These are phyloP conservation scores for Cordia subcordata DNA, from an alignment of 257 asterid genomes.

Conservation along the genomic window DNA sequence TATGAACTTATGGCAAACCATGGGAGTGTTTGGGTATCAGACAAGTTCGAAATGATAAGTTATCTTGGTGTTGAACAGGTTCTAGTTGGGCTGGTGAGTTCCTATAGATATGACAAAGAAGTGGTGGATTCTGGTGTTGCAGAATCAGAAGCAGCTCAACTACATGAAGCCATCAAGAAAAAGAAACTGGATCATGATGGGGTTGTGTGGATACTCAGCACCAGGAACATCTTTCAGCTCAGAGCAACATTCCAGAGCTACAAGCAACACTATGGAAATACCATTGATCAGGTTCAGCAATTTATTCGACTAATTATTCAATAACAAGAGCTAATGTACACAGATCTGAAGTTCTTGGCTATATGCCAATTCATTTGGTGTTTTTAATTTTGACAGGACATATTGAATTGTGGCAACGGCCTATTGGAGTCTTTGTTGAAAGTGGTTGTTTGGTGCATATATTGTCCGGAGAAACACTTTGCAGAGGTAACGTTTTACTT, in stretches of 20 bases:
- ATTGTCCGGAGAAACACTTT: slow-evolving; percentile 71
- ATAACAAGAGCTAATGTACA: neutral
- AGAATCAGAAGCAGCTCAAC: slow-evolving; percentile 52
- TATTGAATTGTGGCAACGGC: slow-evolving; percentile 47
- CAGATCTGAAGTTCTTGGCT: neutral
- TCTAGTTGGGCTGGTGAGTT: slow-evolving; percentile 56
- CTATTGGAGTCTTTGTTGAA: slow-evolving; percentile 42
- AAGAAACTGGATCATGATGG: slow-evolving; percentile 43
- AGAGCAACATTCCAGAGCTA: slow-evolving; percentile 59
- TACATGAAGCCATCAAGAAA: slow-evolving; percentile 40
- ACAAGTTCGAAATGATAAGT: too few relatives aligned
- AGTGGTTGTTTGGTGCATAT: slow-evolving; percentile 63
- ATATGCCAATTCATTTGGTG: slow-evolving; percentile 1
- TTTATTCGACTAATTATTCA: neutral
- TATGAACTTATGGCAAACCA: too few relatives aligned
- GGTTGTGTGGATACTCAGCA: slow-evolving; percentile 44
- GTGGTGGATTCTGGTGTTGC: slow-evolving; percentile 47
- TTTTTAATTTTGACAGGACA: slow-evolving; percentile 39
- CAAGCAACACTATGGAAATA: slow-evolving; percentile 43
- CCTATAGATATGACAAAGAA: slow-evolving; percentile 62
- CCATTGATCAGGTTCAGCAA: slow-evolving; percentile 50
- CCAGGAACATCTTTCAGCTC: slow-evolving; percentile 64
- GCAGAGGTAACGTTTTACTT: slow-evolving; percentile 50
- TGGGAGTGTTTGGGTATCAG: too few relatives aligned
- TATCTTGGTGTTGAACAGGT: slow-evolving; percentile 32